A percentile compares a stretch with the other conserved stretches of the same genome.
Conservation (phyloP, 2,329 filamentous ascomycete genomes). For the Helotiales sp. region DNA sequence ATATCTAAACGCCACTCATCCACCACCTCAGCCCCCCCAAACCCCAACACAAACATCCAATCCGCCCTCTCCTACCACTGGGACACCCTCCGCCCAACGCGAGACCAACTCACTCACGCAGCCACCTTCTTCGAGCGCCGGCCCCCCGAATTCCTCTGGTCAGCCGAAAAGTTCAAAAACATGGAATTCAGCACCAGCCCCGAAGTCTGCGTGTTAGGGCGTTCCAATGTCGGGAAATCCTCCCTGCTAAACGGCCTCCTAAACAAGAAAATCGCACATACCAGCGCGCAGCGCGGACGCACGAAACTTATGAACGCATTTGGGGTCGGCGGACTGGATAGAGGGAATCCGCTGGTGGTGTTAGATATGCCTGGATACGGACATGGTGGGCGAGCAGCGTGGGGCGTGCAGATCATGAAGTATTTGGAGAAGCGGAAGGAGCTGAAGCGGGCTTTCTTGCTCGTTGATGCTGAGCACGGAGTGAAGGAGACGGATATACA, state of each 20-base stretch:
- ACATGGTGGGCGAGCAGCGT: conserved; percentile 62
- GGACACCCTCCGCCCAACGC: conserved; percentile 53
- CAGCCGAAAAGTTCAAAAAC: conserved; percentile 62
- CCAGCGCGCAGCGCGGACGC: conserved; percentile 63
- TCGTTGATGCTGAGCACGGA: conserved; percentile 67
- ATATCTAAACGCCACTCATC: not conserved
- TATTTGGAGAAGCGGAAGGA: conserved; percentile 66
- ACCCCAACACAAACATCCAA: not conserved
- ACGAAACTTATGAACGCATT: conserved; percentile 72
- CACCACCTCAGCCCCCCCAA: not conserved
- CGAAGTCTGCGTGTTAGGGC: conserved; percentile 62
- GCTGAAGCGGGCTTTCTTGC: conserved; percentile 62
- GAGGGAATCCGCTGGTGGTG: conserved; percentile 54
- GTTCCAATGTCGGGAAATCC: conserved; percentile 74
- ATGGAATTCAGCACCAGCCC: conserved; percentile 54
- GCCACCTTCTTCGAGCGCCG: conserved; percentile 52
- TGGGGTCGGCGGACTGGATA: conserved; percentile 54
- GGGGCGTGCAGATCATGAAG: conserved; percentile 72
- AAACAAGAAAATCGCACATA: conserved; percentile 55
- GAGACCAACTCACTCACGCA: conserved; percentile 50
- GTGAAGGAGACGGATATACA: conserved; percentile 64
- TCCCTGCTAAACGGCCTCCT: conserved; percentile 69
- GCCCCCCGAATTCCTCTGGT: conserved; percentile 62
- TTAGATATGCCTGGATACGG: conserved; percentile 77
- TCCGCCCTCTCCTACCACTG: conserved; percentile 51